These are phyloP conservation scores for Eutrema yunnanense DNA, from an alignment of 345 rosid genomes.

Conservation along the genomic window DNA sequence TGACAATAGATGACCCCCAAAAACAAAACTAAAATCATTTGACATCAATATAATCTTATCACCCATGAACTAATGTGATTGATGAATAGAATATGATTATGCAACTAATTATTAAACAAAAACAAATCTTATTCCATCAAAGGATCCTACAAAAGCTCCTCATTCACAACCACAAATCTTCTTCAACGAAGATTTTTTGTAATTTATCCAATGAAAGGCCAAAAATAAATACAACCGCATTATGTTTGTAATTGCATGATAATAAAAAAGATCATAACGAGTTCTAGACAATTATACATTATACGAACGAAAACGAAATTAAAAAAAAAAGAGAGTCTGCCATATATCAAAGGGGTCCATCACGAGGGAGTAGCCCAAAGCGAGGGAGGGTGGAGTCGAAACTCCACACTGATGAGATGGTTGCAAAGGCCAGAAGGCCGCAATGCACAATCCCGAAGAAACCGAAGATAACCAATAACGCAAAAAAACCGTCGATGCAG, in stretches of 20 bases:
- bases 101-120: not conserved
- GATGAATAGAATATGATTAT: not conserved
- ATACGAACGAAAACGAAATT: not conserved
- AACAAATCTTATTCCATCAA: slow-evolving; percentile 11
- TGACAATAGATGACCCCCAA: not conserved
- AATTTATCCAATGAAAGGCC: slow-evolving; percentile 17
- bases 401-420: no score
- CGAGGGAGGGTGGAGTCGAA: no score
- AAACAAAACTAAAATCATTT: not conserved
- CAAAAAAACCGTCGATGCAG: no score
- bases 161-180: not conserved
- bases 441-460: no score
- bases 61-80: not conserved
- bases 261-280: not conserved
- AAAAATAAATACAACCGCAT: slow-evolving; percentile 21
- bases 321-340: not conserved
- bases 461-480: no score
- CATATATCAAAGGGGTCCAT: not conserved
- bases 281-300: slow-evolving; percentile 23
- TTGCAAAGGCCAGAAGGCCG: no score
- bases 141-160: slow-evolving; percentile 8
- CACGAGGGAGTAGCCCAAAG: no score
- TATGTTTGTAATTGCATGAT: slow-evolving; percentile 21
- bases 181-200: not conserved
- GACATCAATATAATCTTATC: not conserved